A percentile compares a stretch with the other conserved stretches of the same genome.
Conservation (phyloP, 148 eudicot species). For the Fallopia convolvulus region DNA sequence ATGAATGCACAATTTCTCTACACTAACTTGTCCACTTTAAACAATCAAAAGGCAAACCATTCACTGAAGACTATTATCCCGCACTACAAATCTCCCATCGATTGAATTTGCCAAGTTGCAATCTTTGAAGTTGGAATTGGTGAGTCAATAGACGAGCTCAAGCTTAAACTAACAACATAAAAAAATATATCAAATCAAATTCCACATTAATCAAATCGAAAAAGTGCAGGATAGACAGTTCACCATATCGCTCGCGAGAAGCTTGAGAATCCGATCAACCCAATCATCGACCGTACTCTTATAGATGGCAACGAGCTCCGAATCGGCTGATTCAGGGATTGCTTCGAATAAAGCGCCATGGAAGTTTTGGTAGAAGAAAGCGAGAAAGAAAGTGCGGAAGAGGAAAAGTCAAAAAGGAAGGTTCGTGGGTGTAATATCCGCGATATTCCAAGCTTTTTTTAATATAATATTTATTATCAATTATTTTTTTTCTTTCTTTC, state of each 20-base stretch:
- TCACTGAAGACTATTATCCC: background rate
- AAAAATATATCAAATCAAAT: background rate
- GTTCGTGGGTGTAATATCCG: too few species aligned
- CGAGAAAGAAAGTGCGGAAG: too few species aligned
- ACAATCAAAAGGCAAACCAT: background rate
- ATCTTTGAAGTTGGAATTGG: background rate
- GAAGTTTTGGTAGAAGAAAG: too few species aligned
- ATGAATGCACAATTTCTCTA: background rate
- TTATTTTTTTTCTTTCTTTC: too few species aligned
- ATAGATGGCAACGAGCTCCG: conserved; percentile 41
- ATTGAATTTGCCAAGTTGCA: background rate
- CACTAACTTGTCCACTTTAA: background rate
- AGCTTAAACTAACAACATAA: background rate
- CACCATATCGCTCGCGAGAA: conserved; percentile 52
- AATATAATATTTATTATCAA: too few species aligned
- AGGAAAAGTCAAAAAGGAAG: too few species aligned
- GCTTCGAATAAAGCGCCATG: too few species aligned
- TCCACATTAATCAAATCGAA: background rate
- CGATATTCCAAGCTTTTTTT: too few species aligned
- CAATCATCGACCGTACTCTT: conserved; percentile 54
- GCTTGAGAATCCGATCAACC: conserved; percentile 46
- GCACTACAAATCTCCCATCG: background rate
- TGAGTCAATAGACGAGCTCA: background rate
- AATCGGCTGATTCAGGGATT: conserved; percentile 15
- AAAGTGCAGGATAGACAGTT: conserved; percentile 3